These are phyloP conservation scores for Phalaenopsis hybrid DNA, from an alignment of 116 monocot genomes.

Conservation along the genomic window DNA sequence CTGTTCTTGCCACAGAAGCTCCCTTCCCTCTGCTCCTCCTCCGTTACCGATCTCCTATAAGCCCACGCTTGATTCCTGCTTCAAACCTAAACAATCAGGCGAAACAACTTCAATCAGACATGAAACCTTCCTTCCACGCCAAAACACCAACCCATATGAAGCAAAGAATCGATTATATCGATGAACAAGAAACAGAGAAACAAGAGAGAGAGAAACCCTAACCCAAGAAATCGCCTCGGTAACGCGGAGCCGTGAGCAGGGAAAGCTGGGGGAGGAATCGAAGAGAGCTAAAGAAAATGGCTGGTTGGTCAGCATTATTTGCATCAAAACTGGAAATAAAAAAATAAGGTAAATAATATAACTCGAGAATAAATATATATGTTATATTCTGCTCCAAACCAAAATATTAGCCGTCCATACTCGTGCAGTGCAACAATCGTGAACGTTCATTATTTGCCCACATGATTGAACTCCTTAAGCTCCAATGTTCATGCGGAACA, in stretches of 20 bases:
- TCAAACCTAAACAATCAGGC: constrained; percentile 1
- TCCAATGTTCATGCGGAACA: too few species aligned
- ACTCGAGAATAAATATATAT: too few species aligned
- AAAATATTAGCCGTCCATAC: too few species aligned
- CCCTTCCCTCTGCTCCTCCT: background rate
- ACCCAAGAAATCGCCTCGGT: background rate
- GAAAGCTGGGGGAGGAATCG: background rate
- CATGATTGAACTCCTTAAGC: too few species aligned
- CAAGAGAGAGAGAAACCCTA: background rate
- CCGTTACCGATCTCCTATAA: background rate
- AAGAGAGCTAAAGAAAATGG: too few species aligned
- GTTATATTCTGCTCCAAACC: too few species aligned
- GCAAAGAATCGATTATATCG: background rate
- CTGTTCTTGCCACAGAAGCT: background rate
- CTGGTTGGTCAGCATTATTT: too few species aligned
- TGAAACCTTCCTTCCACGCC: background rate
- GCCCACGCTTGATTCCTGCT: background rate
- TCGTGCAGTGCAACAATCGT: too few species aligned
- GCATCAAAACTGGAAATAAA: too few species aligned
- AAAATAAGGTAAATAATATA: too few species aligned
- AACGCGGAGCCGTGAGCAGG: background rate
- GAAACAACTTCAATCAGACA: background rate
- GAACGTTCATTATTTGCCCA: too few species aligned
- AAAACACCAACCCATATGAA: background rate
- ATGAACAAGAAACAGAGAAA: too few species aligned